These are phyloP conservation scores for Paracamarosporium sp. DNA, from an alignment of 2,329 filamentous ascomycete genomes.

Conservation along the genomic window DNA sequence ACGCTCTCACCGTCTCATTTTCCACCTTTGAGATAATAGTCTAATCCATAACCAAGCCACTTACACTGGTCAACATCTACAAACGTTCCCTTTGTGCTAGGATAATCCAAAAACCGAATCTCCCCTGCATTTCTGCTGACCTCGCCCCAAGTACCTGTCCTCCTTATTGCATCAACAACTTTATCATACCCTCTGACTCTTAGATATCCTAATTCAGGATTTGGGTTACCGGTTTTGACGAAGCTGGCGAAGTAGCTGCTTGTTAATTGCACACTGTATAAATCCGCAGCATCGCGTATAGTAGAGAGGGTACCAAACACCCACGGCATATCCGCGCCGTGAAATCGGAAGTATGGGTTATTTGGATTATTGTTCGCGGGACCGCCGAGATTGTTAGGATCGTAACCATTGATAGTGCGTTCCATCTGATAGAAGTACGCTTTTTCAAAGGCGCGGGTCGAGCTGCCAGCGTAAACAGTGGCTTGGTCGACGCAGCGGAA, in stretches of 20 bases:
- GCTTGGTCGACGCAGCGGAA: slow-evolving; percentile 68
- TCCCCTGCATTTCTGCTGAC: slow-evolving; percentile 43
- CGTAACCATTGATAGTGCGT: slow-evolving; percentile 60
- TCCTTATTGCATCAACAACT: slow-evolving; percentile 48
- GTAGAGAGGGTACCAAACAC: slow-evolving; percentile 61
- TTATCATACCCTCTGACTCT: slow-evolving; percentile 55
- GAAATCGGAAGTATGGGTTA: slow-evolving; percentile 62
- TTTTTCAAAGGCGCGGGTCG: slow-evolving; percentile 53
- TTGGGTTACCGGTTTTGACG: slow-evolving; percentile 58
- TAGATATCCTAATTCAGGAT: slow-evolving; percentile 55
- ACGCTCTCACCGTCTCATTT: not conserved
- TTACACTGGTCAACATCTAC: slow-evolving; percentile 60
- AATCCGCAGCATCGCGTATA: slow-evolving; percentile 59
- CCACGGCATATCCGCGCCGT: slow-evolving; percentile 61
- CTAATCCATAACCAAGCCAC: slow-evolving; percentile 40
- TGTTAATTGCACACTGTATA: slow-evolving; percentile 54
- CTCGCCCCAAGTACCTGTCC: slow-evolving; percentile 43
- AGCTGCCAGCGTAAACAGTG: slow-evolving; percentile 60
- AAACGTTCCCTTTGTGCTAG: slow-evolving; percentile 53
- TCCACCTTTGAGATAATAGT: slow-evolving; percentile 42
- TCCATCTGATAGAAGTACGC: slow-evolving; percentile 69
- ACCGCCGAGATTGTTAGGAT: slow-evolving; percentile 61
- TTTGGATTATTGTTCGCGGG: slow-evolving; percentile 58
- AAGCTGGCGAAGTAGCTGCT: slow-evolving; percentile 60
- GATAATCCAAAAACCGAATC: slow-evolving; percentile 55